These are phyloP conservation scores for Ophiostoma angusticollis DNA, from an alignment of 2,329 filamentous ascomycete species.

Conservation along the genomic window DNA sequence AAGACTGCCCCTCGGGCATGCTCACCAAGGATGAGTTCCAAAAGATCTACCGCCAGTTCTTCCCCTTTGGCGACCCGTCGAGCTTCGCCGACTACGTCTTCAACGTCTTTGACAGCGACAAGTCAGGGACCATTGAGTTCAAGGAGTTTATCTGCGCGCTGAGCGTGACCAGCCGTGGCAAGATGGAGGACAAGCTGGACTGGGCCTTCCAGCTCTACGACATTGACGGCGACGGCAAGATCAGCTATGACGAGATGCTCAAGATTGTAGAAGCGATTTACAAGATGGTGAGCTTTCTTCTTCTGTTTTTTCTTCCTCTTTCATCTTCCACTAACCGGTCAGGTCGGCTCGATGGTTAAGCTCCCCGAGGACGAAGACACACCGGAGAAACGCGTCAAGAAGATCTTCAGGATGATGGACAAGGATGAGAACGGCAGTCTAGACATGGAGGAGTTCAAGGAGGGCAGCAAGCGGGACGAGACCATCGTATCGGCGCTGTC, in stretches of 20 bases:
- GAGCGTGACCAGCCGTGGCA: slow-evolving; percentile 90
- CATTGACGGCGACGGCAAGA: slow-evolving; percentile 97
- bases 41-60: slow-evolving; percentile 99
- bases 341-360: slow-evolving; percentile 99
- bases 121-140: slow-evolving; percentile 95
- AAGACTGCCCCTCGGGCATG: slow-evolving; percentile 94
- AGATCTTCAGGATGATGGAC: slow-evolving; percentile 99
- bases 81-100: slow-evolving; percentile 99
- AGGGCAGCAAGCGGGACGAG: slow-evolving; percentile 96
- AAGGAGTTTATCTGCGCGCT: slow-evolving; percentile 99
- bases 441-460: slow-evolving; percentile 97
- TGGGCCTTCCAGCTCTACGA: slow-evolving; percentile 99
- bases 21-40: slow-evolving; percentile 98
- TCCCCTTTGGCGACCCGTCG: slow-evolving; percentile 93
- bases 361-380: slow-evolving; percentile 97
- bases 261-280: slow-evolving; percentile 98
- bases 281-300: slow-evolving; percentile 64
- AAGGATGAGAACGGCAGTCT: slow-evolving; percentile 98
- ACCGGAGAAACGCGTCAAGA: slow-evolving; percentile 91
- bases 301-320: background rate
- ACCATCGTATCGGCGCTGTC: slow-evolving; percentile 96
- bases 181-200: slow-evolving; percentile 98
- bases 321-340: slow-evolving; percentile 7
- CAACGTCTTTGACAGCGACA: slow-evolving; percentile 96
- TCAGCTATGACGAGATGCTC: slow-evolving; percentile 98